Evolutionary conservation across 495 filamentous ascomycete genomes (phyloP).

Genomic region (Astrothelium macrocarpum): DNA sequence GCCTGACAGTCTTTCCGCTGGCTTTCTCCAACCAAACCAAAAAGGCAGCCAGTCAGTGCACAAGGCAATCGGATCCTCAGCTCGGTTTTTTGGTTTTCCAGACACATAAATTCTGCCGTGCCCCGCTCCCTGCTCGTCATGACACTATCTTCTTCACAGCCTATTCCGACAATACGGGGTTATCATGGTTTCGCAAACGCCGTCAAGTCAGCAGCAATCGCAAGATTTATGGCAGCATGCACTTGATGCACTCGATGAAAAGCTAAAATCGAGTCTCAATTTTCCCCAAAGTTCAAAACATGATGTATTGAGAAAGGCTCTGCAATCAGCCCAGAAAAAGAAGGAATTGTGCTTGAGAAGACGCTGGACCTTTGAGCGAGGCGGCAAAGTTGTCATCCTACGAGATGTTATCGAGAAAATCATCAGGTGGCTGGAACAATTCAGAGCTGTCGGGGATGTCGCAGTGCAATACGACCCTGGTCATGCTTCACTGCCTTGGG

Average conservation of each 20-base stretch:
- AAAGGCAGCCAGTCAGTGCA: too few species aligned
- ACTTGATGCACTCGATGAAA: not conserved
- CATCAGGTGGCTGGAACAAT: conserved; percentile 31
- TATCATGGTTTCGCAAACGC: not conserved
- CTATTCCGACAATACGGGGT: too few species aligned
- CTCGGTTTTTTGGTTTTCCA: too few species aligned
- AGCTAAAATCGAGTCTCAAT: not conserved
- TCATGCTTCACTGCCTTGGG: conserved; percentile 40
- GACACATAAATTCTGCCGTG: too few species aligned
- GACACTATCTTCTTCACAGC: too few species aligned
- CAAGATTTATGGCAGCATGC: not conserved
- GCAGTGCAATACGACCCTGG: conserved; percentile 33
- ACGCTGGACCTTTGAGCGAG: conserved; percentile 10
- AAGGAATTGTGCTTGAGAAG: not conserved
- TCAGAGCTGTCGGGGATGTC: conserved; percentile 34
- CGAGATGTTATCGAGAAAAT: conserved; percentile 33
- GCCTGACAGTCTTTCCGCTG: too few species aligned
- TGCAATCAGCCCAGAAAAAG: not conserved
- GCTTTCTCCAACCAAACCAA: too few species aligned
- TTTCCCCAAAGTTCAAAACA: not conserved
- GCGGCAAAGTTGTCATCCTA: conserved; percentile 26
- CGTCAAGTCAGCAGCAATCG: not conserved
- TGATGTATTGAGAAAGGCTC: not conserved
- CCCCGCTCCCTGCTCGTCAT: too few species aligned
- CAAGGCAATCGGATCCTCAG: too few species aligned